Evolutionary conservation across 352 stramenopile species (phyloP).

Genomic region (Pelagophyceae sp.): DNA sequence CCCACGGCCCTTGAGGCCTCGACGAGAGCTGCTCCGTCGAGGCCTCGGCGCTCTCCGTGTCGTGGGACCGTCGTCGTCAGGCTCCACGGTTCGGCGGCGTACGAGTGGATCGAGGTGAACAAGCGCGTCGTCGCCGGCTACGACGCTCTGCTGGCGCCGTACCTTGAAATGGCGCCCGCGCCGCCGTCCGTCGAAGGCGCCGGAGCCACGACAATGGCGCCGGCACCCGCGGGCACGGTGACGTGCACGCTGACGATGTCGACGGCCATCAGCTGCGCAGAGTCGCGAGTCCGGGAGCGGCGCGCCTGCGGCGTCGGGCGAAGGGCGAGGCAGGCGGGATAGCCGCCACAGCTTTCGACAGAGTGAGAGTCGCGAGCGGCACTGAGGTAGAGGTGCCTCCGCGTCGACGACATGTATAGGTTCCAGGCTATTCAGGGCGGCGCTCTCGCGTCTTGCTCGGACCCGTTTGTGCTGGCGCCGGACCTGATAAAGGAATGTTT

Average conservation of each 20-base stretch:
- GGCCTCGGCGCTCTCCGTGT: no score
- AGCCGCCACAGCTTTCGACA: no score
- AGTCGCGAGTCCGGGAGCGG: not conserved
- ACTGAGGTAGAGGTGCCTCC: no score
- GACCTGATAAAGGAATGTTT: not conserved
- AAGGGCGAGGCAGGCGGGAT: no score
- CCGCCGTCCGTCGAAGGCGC: no score
- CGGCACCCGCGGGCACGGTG: no score
- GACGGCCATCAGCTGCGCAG: not conserved
- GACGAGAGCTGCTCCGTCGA: not conserved
- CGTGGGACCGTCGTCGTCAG: no score
- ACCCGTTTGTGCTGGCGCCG: not conserved
- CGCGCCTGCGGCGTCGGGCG: no score
- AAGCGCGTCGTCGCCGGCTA: not conserved
- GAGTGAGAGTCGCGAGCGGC: no score
- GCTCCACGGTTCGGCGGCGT: not conserved
- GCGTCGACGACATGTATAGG: no score
- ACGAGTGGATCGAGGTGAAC: not conserved
- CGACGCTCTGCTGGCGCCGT: not conserved
- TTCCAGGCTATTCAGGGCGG: not conserved
- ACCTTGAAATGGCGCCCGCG: no score
- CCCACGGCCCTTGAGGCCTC: not conserved
- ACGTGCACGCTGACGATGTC: not conserved
- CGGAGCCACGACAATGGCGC: no score
- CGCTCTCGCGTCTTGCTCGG: not conserved